Evolutionary conservation across 2,329 filamentous ascomycete species (phyloP).

Genomic region (Exutisphaerella laricina): DNA sequence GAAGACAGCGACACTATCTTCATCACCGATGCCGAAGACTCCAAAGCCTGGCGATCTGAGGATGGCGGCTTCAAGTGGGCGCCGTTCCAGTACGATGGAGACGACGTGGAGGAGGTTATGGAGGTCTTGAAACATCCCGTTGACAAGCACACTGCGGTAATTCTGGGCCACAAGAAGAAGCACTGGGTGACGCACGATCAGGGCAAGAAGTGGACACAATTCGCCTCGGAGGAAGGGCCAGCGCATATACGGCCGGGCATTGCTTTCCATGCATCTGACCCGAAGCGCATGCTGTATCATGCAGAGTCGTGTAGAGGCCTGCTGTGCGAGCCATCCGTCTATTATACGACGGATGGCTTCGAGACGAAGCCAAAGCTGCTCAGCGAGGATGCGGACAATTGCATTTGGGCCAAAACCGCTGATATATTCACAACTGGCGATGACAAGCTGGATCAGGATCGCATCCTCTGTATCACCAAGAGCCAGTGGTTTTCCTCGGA

Average conservation of each 20-base stretch:
- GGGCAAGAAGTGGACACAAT: conserved; percentile 74
- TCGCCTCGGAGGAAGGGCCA: conserved; percentile 57
- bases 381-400: conserved; percentile 61
- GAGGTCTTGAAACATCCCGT: conserved; percentile 71
- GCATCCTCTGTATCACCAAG: conserved; percentile 73
- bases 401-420: conserved; percentile 80
- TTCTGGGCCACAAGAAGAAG: conserved; percentile 58
- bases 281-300: conserved; percentile 80
- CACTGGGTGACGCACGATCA: conserved; percentile 83
- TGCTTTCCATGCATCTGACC: conserved; percentile 76
- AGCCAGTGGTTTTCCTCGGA: conserved; percentile 68
- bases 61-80: conserved; percentile 79
- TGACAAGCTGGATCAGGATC: conserved; percentile 58
- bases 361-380: conserved; percentile 59
- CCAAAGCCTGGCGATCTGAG: conserved; percentile 67
- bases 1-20: conserved; percentile 79
- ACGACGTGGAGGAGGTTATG: conserved; percentile 58
- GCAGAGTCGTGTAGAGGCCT: conserved; percentile 34
- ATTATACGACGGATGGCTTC: conserved; percentile 85
- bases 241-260: conserved; percentile 55
- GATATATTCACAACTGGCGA: conserved; percentile 66
- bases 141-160: conserved; percentile 72
- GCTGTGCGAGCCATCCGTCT: conserved; percentile 46
- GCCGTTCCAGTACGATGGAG: conserved; percentile 47
- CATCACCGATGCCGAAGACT: conserved; percentile 60